Conservation (phyloP, 352 stramenopile species). For the Globisporangium splendens region DNA sequence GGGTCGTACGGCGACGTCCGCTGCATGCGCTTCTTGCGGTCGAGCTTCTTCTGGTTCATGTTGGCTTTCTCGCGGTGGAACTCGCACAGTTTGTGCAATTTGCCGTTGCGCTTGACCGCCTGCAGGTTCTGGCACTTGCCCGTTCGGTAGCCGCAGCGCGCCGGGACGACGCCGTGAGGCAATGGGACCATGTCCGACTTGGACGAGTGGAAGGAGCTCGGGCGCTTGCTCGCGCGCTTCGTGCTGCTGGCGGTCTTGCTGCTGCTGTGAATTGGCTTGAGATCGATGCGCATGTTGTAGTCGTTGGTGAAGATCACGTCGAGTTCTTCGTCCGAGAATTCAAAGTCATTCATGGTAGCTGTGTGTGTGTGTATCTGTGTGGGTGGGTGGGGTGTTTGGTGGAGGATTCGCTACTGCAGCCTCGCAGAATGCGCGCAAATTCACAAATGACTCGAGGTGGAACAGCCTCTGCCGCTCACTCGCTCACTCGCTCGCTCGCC, state of each 20-base stretch:
- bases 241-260: constrained; percentile 2
- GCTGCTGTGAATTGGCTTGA: constrained; percentile 18
- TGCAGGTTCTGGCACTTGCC: constrained; percentile 82
- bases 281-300: constrained; percentile 32
- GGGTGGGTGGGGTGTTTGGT: not conserved
- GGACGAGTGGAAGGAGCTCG: constrained; percentile 9
- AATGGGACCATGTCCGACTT: constrained; percentile 19
- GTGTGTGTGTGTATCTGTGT: constrained; percentile 5
- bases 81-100: constrained; percentile 83
- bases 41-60: constrained; percentile 84
- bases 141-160: constrained; percentile 74
- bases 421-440: constrained; percentile 15
- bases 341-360: constrained; percentile 21
- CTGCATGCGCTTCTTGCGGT: constrained; percentile 79
- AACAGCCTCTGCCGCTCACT: too few species aligned
- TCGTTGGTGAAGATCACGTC: constrained; percentile 24
- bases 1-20: constrained; percentile 41
- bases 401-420: not conserved
- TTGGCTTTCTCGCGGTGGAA: constrained; percentile 83
- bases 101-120: constrained; percentile 78
- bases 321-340: constrained; percentile 25
- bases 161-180: constrained; percentile 23
- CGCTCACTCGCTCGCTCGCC: too few species aligned
- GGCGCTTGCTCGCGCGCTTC: constrained; percentile 14
- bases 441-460: constrained; percentile 21